Percentiles rank a stretch among this genome's conserved stretches.
Evolutionary conservation across 176 grass and related monocot genomes (phyloP).

Genomic region (Raddia guianensis): DNA sequence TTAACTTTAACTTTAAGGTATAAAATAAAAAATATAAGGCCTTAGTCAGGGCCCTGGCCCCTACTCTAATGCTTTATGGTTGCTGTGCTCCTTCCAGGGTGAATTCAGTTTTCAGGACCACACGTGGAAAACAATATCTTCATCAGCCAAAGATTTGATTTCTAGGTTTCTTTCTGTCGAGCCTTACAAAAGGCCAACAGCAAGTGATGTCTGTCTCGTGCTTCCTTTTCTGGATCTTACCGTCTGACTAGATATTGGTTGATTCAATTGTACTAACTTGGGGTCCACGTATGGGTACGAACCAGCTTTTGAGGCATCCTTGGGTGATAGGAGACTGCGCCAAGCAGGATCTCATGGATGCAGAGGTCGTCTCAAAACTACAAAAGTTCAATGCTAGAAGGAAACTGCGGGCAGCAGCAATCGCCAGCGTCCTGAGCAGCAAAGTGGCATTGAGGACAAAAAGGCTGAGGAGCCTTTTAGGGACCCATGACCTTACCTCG

Average conservation of each 20-base stretch:
- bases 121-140: conserved; percentile 73
- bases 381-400: conserved; percentile 73
- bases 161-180: conserved; percentile 66
- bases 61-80: background rate
- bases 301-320: conserved; percentile 63
- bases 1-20: too few species aligned
- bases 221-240: background rate
- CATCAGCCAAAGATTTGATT: conserved; percentile 66
- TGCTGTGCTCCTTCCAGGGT: conserved; percentile 40
- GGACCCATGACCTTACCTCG: conserved; percentile 63
- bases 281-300: background rate
- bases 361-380: conserved; percentile 74
- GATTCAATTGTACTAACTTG: background rate
- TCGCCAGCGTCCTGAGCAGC: conserved; percentile 72
- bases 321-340: conserved; percentile 75
- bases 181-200: conserved; percentile 65
- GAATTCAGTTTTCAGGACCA: conserved; percentile 70
- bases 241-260: background rate
- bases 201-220: conserved; percentile 50
- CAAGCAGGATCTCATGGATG: conserved; percentile 66
- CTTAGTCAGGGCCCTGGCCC: background rate
- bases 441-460: conserved; percentile 69
- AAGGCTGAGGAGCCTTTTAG: conserved; percentile 57
- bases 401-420: conserved; percentile 63
- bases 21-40: too few species aligned